Percentiles rank a stretch among this genome's conserved stretches.
Conservation (phyloP, 768 basidiomycete genomes). For the Pholiota microspora region DNA sequence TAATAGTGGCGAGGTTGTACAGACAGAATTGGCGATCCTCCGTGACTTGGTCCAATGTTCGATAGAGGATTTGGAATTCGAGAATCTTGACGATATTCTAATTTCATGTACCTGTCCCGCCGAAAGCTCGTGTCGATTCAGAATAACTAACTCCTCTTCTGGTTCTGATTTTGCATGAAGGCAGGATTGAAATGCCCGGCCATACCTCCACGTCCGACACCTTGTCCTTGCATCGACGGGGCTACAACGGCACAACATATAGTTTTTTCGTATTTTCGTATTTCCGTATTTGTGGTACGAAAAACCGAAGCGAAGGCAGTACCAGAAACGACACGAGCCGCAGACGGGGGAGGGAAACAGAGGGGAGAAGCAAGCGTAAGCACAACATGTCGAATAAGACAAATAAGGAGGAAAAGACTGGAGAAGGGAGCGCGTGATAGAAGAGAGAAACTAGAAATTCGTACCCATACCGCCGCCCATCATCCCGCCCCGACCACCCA, state of each 20-base stretch:
- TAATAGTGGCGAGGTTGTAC: neutral
- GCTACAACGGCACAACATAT: slow-evolving; percentile 35
- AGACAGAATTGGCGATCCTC: too few species aligned
- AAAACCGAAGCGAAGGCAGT: slow-evolving; percentile 1
- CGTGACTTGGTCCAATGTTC: too few species aligned
- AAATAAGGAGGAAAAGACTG: slow-evolving; percentile 5
- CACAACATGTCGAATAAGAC: slow-evolving; percentile 30
- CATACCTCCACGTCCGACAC: slow-evolving; percentile 38
- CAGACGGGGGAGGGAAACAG: slow-evolving; percentile 16
- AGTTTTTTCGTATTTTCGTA: slow-evolving; percentile 1
- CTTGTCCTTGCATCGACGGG: slow-evolving; percentile 47
- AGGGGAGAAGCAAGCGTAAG: slow-evolving; percentile 29
- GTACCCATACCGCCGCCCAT: slow-evolving; percentile 62
- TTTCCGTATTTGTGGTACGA: too few species aligned
- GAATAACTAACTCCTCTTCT: neutral
- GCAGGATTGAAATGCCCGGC: slow-evolving; percentile 76
- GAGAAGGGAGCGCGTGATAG: slow-evolving; percentile 18
- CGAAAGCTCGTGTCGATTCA: slow-evolving; percentile 1
- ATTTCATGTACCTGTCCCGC: neutral
- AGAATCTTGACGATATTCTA: too few species aligned
- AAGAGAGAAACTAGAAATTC: slow-evolving; percentile 43
- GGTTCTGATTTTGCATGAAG: slow-evolving; percentile 47
- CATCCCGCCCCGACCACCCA: slow-evolving; percentile 53
- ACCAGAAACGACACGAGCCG: slow-evolving; percentile 6
- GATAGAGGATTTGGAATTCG: too few species aligned